Conservation (phyloP, 2,329 filamentous ascomycete species). For the Aspergillus sergii region DNA sequence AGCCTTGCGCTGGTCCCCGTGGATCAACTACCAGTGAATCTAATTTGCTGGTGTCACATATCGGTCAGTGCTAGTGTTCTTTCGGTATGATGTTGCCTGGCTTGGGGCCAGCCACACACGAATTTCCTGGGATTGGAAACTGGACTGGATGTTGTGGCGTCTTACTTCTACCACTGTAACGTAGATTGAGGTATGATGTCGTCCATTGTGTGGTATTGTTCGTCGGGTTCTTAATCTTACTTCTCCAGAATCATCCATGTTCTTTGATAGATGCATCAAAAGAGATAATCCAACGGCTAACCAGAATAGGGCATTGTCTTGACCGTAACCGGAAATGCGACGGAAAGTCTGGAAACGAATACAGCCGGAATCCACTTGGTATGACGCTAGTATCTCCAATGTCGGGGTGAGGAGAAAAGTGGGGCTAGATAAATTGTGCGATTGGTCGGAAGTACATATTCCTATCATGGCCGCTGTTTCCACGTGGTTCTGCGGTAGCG, state of each 20-base stretch:
- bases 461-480: slow-evolving; percentile 20
- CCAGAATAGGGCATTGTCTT: neutral
- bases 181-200: neutral
- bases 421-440: slow-evolving; percentile 15
- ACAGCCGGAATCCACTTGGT: neutral
- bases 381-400: slow-evolving; percentile 18
- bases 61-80: neutral
- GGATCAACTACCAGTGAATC: neutral
- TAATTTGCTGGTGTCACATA: neutral
- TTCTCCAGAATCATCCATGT: neutral
- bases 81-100: slow-evolving; percentile 1
- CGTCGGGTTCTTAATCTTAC: neutral
- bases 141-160: neutral
- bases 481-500: slow-evolving; percentile 24
- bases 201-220: neutral
- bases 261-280: neutral
- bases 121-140: neutral
- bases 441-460: slow-evolving; percentile 16
- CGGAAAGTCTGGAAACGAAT: neutral
- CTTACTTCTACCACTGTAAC: neutral
- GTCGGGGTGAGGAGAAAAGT: slow-evolving; percentile 17
- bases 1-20: neutral
- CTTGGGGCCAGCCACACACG: neutral
- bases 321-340: neutral
- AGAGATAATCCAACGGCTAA: neutral